Evolutionary conservation across 805 yeast species (phyloP).

Genomic region (Groenewaldozyma salmanticensis): DNA sequence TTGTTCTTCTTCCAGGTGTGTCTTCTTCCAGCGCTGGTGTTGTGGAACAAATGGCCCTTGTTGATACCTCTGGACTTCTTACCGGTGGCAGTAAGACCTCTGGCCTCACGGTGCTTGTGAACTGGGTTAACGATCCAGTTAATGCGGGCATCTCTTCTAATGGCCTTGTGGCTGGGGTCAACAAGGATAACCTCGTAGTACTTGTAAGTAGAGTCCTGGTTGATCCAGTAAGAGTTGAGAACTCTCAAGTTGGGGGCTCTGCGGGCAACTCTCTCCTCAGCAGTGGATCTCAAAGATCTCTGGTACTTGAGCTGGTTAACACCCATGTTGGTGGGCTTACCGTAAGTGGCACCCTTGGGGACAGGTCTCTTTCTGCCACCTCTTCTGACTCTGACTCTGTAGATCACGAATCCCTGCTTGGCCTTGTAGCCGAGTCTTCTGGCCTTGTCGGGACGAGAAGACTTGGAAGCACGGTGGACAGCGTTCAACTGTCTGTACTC

Average conservation of each 20-base stretch:
- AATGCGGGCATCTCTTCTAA: conserved; percentile 97
- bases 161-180: conserved; percentile 97
- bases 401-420: conserved; percentile 98
- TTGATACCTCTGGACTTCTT: conserved; percentile 99
- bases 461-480: conserved; percentile 97
- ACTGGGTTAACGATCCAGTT: conserved; percentile 99
- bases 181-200: conserved; percentile 96
- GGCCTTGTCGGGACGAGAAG: conserved; percentile 99
- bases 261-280: conserved; percentile 99
- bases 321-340: conserved; percentile 99
- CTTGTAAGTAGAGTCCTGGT: conserved; percentile 99
- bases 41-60: conserved; percentile 99
- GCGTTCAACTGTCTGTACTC: conserved; percentile 99
- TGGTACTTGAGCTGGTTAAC: conserved; percentile 98
- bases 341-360: conserved; percentile 99
- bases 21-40: conserved; percentile 97
- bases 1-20: conserved; percentile 99
- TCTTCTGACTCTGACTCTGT: conserved; percentile 98
- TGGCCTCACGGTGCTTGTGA: conserved; percentile 99
- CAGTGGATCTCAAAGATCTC: conserved; percentile 94
- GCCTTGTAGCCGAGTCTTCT: conserved; percentile 99
- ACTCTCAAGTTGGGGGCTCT: conserved; percentile 98
- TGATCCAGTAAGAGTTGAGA: conserved; percentile 99
- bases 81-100: conserved; percentile 98
- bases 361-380: conserved; percentile 99